Evolutionary conservation across 148 eudicot species (phyloP).

Genomic region (Spergularia bocconei): DNA sequence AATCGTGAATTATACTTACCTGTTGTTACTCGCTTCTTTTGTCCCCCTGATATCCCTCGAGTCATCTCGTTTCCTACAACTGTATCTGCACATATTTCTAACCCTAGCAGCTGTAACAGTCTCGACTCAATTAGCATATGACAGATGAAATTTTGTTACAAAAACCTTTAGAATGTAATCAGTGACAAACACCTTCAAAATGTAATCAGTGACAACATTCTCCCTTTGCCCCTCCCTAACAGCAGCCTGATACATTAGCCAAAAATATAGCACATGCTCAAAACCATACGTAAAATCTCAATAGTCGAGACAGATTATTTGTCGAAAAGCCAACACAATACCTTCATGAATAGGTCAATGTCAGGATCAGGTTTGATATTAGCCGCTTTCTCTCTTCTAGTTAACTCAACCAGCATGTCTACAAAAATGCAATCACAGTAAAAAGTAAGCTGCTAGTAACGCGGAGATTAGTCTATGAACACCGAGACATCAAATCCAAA

Average conservation of each 20-base stretch:
- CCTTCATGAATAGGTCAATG: conserved; percentile 54
- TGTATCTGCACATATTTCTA: conserved; percentile 44
- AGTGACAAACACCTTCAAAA: conserved; percentile 32
- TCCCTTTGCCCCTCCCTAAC: conserved; percentile 32
- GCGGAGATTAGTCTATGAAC: neutral
- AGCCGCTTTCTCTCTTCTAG: conserved; percentile 47
- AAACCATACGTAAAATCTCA: neutral
- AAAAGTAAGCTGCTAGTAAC: neutral
- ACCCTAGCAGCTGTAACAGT: conserved; percentile 32
- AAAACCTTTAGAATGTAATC: neutral
- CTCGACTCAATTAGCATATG: neutral
- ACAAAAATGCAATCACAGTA: neutral
- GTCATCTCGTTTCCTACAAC: conserved; percentile 42
- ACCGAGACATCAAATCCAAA: neutral
- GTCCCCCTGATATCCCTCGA: conserved; percentile 53
- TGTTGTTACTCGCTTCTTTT: conserved; percentile 45
- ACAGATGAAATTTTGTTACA: neutral
- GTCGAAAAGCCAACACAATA: neutral
- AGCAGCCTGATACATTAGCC: conserved; percentile 20
- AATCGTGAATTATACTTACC: conserved; percentile 17
- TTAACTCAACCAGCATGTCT: conserved; percentile 35
- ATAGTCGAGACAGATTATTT: neutral
- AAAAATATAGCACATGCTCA: too few species aligned
- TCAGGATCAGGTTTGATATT: conserved; percentile 43
- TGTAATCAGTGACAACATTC: conserved; percentile 30